Base-by-base conservation (phyloP, 192 early-diverging fungal genomes). In the Lobosporangium transversale region DNA sequence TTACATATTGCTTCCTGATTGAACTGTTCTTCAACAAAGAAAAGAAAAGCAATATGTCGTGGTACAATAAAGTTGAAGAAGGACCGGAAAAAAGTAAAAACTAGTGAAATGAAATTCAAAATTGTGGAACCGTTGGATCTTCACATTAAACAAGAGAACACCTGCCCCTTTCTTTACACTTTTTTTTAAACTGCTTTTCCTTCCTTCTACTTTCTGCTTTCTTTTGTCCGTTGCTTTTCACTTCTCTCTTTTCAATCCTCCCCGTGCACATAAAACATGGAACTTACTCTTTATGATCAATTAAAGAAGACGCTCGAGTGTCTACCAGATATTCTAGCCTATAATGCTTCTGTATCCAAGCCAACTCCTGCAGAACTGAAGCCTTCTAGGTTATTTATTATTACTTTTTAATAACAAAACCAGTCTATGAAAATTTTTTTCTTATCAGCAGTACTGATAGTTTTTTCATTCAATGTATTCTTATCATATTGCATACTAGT, bases 341-440 rank as follows among this genome's bases (percentile, higher is more conserved):
- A 20, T 14, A 36, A 65, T 27, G 51, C 51, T 23, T 18, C 20
- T 5, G 17, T 15, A 27, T 58, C 40, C 51, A 65, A 65, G 42
- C 62, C 62, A 10, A 65, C 62, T 15, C 31, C 52, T 3, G 51
- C 62, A 18, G 62, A 21, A 31, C 37, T 40, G 8, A 26, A 54
- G 20, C 32, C 23, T 35, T 32, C 50, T 26, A 65, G 62, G 62
- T 65, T 47, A 21, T 0, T 21, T 36, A 21, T 7, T 21, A 21
- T 35, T 35, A 7, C 14, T 2, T 35, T 24, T 26, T 21, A 35
- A 17, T 4, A 9, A n/a, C n/a, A 1, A n/a, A 7, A 18, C 0
- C 32, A 9, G 7, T 17, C 27, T 1, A 30, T 40, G 12, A 7
- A 15, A 18, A 29, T 31, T 23, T 47, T 47, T 29, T 3, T 30